Evolutionary conservation across 495 filamentous ascomycete species (phyloP), one percentile per base, ranked within the genome.

Genomic region (Xylaria grammica): DNA sequence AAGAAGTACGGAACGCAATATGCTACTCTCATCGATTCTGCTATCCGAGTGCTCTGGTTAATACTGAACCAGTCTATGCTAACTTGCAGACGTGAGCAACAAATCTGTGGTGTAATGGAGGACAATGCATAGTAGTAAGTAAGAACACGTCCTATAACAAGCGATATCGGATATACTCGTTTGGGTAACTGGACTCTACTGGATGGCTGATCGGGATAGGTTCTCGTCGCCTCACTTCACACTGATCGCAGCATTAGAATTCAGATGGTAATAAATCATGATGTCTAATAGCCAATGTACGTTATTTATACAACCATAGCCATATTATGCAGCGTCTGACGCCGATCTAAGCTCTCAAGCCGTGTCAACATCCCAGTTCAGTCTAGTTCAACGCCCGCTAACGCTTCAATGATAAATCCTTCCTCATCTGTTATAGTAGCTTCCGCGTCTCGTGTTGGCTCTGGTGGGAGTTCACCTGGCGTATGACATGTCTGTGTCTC

Each of bases 311-410:
- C 4, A 40, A 44, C 45, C 30, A 60, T 60, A 50, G 5, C 58
- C 22, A 59, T n/a, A 6, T n/a, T 57, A 9, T 48, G 40, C 42
- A 48, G 24, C 40, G 42, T 29, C 42, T 20, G 24, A 51, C 45
- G 30, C 30, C 24, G 19, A 24, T 42, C 44, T 11, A 54, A 53
- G 32, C 7, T n/a, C 24, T 19, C 1, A 17, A 17, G 10, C 13
- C 3, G 9, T 54, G 60, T 6, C 38, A 61, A 26, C 46, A n/a
- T 22, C 26, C 24, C 22, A 30, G n/a, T 17, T 78, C 63, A 83
- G 52, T 81, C 80, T 44, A 83, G 55, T 62, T 82, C 79, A 15
- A 80, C 75, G n/a, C 66, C 71, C 32, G 77, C 77, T 68, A 82
- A 61, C 64, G 76, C 77, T 69, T 80, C 77, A 36, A 40, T 72